Evolutionary conservation across 2,329 filamentous ascomycete species (phyloP).

Genomic region (Exophiala viscosa): DNA sequence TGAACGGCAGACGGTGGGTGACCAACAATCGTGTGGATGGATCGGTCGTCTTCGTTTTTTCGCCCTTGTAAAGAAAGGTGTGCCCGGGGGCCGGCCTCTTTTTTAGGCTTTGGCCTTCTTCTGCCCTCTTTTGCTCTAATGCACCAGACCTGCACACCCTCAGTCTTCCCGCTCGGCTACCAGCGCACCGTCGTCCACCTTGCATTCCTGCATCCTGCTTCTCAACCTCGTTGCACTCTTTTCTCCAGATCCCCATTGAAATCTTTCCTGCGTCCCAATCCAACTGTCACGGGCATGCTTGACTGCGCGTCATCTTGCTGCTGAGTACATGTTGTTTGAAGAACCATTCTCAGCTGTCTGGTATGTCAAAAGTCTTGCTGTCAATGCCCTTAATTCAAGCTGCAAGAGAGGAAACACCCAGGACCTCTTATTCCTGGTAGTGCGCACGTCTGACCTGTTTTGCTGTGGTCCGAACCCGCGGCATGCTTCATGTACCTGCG

Average conservation of each 20-base stretch:
- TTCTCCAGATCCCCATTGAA: constrained; percentile 27
- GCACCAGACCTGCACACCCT: constrained; percentile 24
- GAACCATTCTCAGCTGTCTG: constrained; percentile 16
- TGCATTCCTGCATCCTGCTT: constrained; percentile 27
- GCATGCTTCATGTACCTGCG: constrained; percentile 17
- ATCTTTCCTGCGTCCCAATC: constrained; percentile 19
- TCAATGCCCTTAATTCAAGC: not conserved
- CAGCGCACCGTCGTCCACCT: constrained; percentile 20
- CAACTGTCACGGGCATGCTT: constrained; percentile 11
- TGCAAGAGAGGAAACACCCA: not conserved
- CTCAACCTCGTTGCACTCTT: constrained; percentile 23
- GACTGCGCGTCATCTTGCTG: constrained; percentile 21
- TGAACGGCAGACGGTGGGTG: constrained; percentile 6
- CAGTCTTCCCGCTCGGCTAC: constrained; percentile 26
- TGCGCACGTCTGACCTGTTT: constrained; percentile 2
- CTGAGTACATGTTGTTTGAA: constrained; percentile 14
- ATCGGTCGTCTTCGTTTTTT: not conserved
- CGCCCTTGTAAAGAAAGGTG: too few species aligned
- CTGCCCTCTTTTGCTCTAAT: constrained; percentile 24
- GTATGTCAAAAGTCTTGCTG: constrained; percentile 13
- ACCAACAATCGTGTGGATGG: constrained; percentile 8
- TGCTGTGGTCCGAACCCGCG: constrained; percentile 11
- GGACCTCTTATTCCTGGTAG: not conserved
- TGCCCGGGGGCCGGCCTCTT: constrained; percentile 2
- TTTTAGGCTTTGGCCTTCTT: constrained; percentile 10